Evolutionary conservation across 805 yeast genomes (phyloP).

Genomic region (Candida nemodendra): DNA sequence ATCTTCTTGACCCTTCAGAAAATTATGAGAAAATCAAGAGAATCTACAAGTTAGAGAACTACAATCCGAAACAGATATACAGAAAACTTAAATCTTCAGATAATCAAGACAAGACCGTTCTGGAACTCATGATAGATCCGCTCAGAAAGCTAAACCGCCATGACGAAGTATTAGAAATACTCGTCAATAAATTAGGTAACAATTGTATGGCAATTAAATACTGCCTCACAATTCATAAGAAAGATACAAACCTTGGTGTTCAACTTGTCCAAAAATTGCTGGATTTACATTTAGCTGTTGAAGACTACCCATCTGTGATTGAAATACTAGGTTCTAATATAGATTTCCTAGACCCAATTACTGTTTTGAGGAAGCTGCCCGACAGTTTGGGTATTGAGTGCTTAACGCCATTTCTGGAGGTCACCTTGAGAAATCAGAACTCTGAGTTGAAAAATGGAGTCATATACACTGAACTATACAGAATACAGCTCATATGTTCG

Average conservation of each 20-base stretch:
- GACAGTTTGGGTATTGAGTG: constrained; percentile 41
- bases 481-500: constrained; percentile 50
- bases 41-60: constrained; percentile 34
- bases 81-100: constrained; percentile 17
- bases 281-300: constrained; percentile 33
- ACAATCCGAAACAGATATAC: constrained; percentile 38
- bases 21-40: constrained; percentile 33
- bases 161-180: constrained; percentile 58
- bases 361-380: constrained; percentile 53
- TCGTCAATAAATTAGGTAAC: constrained; percentile 56
- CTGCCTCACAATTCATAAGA: constrained; percentile 47
- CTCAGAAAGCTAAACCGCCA: constrained; percentile 60
- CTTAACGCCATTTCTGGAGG: constrained; percentile 44
- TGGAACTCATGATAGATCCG: constrained; percentile 55
- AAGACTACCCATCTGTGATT: constrained; percentile 26
- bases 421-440: constrained; percentile 42
- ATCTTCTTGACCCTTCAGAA: constrained; percentile 33
- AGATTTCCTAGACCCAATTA: constrained; percentile 25
- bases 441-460: constrained; percentile 39
- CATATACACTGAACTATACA: constrained; percentile 48
- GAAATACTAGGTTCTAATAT: constrained; percentile 27
- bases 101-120: constrained; percentile 16
- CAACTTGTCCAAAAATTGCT: constrained; percentile 49
- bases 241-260: constrained; percentile 39
- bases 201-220: constrained; percentile 58